Evolutionary conservation across 78 protist genomes (phyloP), one percentile per base, ranked within the genome.

Genomic region (Creolimax fragrantissima): DNA sequence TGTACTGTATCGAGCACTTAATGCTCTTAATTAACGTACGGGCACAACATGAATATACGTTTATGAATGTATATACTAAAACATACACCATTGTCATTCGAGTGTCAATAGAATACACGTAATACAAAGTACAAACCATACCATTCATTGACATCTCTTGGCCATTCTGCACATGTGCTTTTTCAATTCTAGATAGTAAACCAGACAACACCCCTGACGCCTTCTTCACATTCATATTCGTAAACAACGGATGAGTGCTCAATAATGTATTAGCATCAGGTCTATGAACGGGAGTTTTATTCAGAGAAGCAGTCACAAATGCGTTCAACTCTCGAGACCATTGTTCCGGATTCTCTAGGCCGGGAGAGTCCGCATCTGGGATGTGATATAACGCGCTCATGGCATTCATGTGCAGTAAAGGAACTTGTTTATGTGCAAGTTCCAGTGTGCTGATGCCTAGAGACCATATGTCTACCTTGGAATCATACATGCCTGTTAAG

Each of bases 371-470:
- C 39, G 74, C 11, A 24, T 58, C 74, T 17, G 84, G 94, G 91
- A 91, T 84, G 42, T 81, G 81, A 6, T 41, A 91, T 41, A 91
- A 36, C 37, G 89, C 93, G 74, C 44, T 35, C 89, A 43, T n/a
- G 35, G 81, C 88, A 42, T 90, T 44, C 58, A 90, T 2, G 6
- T 74, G 6, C 3, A 35, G 37, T 42, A 11, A 88, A 3, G 94
- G 95, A n/a, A 94, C 94, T 37, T 32, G 43, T 11, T 2, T 3
- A 36, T 88, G 45, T 41, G 93, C 90, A 81, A 92, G 2, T 41
- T 95, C 96, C 39, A 94, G 37, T 3, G 11, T 41, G 2, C 95
- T 95, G 83, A 94, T 81, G 5, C 96, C 96, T 2, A 95, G 58
- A 35, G 96, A 93, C 94, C 94, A 95, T 2, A 95, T 83, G 90